Base-by-base conservation (phyloP, 805 yeast species). In the Candida verbasci region DNA sequence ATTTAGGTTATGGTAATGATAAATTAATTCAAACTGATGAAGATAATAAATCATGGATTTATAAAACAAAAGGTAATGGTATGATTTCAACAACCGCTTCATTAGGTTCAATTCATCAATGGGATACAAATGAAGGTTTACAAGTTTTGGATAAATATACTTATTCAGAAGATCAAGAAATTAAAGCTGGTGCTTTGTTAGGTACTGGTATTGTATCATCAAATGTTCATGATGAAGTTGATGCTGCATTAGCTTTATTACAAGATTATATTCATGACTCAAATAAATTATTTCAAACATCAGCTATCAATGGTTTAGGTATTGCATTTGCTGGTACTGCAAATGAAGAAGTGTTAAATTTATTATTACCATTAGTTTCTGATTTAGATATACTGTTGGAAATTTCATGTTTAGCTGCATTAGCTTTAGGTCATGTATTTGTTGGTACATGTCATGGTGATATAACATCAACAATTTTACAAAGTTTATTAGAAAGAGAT, bases 361-460 rank as follows among this genome's bases (percentile, higher is more conserved):
- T 89, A 42, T 69, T 93, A 41, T 66, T 83, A 44, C 96, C 97
- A 9, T 62, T 91, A 29, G 83, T 93, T 8, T 78, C 89, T 6
- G 96, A 91, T 53, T 65, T 82, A 9, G 78, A 78, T 11, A 68
- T 75, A 30, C 72, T 91, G 12, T 68, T 91, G 52, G 96, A 91
- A 60, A 74, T 84, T 15, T 78, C 93, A 18, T 76, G 91, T 3
- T 65, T 89, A 47, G 91, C 98, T 3, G 91, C 96, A 0, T 73
- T 93, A 44, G 86, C 97, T 3, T 72, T 93, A 46, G 96, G 98
- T 31, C 95, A 89, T 53, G 84, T 87, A 2, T 93, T 85, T 57
- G 97, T 91, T 28, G 98, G 98, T 35, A 84, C 97, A 6, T 86
- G 95, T 53, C 82, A 91, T 58, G 96, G 97, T 42, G 97, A 89